Base-by-base conservation (phyloP, 768 basidiomycete genomes). In the Tulasnella calospora region DNA sequence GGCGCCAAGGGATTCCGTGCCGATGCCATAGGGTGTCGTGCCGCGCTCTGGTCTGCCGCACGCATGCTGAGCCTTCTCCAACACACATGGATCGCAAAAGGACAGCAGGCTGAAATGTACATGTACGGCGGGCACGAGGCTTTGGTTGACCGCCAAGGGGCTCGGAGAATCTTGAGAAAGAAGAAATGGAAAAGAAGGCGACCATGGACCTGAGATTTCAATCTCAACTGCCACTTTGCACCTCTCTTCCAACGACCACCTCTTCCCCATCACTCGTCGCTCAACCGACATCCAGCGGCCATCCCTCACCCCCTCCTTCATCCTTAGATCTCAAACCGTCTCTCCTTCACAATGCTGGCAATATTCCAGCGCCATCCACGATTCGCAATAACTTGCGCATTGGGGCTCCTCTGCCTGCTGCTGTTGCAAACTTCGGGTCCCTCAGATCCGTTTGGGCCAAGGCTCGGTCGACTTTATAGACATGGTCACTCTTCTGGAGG, bases 211-310 rank as follows among this genome's bases (percentile, higher is more conserved):
- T 61, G 57, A 57, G 55, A n/a, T 57, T 57, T 57, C 55, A 57
- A 57, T 30, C 57, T 61, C n/a, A 23, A 61, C 57, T 61, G 57
- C 55, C 55, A 57, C 55, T 57, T 57, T 21, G 15, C 12, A 12
- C 44, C 46, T 17, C 15, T 15, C 46, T 21, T 19, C 19, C 57
- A 61, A 61, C 57, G 23, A 61, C n/a, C 57, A 61, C 30, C 57
- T 30, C 57, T n/a, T 61, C 57, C 57, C 57, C 12, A 1, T 27
- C 57, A 27, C 57, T 72, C 15, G 73, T 74, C 73, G 44, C 73
- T 74, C 73, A 74, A 74, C 73, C 73, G 73, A 74, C 73, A 30
- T 44, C 71, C n/a, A 72, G 71, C 23, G 71, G 41, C 71, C 2
- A 23, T 72, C 71, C 41, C n/a, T 15, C 3, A 38, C 30, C 36